Evolutionary conservation across 768 basidiomycete species (phyloP), one percentile per base, ranked within the genome.

Genomic region (Glaciozyma antarctica): DNA sequence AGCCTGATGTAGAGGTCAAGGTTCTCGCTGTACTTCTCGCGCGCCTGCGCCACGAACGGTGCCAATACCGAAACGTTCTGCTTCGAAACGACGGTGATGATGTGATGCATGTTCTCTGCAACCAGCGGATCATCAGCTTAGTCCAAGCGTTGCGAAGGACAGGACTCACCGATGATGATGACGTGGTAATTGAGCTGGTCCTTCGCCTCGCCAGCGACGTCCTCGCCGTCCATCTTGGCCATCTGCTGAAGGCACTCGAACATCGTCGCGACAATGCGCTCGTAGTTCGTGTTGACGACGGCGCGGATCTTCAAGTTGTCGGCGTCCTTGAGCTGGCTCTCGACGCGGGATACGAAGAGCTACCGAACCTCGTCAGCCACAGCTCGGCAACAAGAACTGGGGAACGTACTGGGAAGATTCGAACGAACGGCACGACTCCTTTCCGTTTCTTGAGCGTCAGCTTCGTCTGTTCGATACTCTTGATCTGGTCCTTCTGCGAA

Each of bases 131-230:
- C 17, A 47, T 0, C 12, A 7, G 24, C 32, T 45, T 12, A 56
- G 49, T 47, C 13, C 30, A 2, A 22, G 41, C 38, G 43, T 19
- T 17, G 10, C 21, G 22, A n/a, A 8, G 22, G 28, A 26, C 32
- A 63, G 16, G 56, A 74, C 87, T 72, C 73, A 93, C 94, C 94
- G 63, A 97, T 87, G 66, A 98, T 81, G 73, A 94, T 87, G 71
- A 97, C 90, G 75, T 95, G 91, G 70, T 90, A 95, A 76, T 97
- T 97, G 60, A 98, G 81, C 74, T 94, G 91, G 0, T 92, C 92
- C 77, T 98, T 98, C 76, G 92, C 93, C 74, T 98, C 94, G 0
- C 84, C 88, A 15, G 72, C 70, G 21, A 76, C 77, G 9, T 78
- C 77, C 62, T 89, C 90, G 0, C 90, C 88, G 63, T 92, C 88